Percentiles rank a stretch among this genome's conserved stretches.
Conservation (phyloP, 805 yeast species). For the Sugiyamaella smithiae region DNA sequence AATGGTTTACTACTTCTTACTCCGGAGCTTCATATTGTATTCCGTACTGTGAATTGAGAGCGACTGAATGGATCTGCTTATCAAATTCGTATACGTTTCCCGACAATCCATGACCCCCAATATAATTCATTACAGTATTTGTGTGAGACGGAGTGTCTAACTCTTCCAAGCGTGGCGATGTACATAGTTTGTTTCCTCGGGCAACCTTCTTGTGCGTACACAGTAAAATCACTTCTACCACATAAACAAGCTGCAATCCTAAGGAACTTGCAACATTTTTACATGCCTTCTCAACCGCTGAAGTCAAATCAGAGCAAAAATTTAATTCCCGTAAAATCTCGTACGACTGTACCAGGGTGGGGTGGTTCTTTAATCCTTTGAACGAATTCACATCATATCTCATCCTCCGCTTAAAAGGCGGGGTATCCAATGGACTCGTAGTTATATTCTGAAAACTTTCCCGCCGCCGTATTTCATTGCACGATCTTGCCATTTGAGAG, state of each 20-base stretch:
- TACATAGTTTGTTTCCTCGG: not conserved
- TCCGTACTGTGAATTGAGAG: conserved; percentile 23
- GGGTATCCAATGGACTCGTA: not conserved
- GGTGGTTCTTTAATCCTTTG: conserved; percentile 16
- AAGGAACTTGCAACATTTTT: conserved; percentile 25
- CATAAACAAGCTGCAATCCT: conserved; percentile 28
- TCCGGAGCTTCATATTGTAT: conserved; percentile 21
- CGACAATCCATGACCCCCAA: conserved; percentile 20
- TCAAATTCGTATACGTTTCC: conserved; percentile 20
- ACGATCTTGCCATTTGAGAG: not conserved
- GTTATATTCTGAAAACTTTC: not conserved
- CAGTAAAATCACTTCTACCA: conserved; percentile 25
- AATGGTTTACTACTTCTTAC: conserved; percentile 2
- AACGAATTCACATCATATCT: conserved; percentile 14
- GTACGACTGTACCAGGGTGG: conserved; percentile 26
- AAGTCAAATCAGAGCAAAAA: conserved; percentile 22
- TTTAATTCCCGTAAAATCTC: conserved; percentile 27
- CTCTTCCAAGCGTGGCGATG: not conserved
- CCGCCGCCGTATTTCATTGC: no score
- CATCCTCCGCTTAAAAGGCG: conserved; percentile 1
- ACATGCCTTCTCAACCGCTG: conserved; percentile 30
- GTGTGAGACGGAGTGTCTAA: conserved; percentile 10
- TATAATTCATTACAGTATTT: conserved; percentile 17
- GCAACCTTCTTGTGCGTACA: not conserved
- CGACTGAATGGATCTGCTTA: conserved; percentile 19